Base-by-base conservation (phyloP, 208 protist genomes). In the Porcisia hertigi region DNA sequence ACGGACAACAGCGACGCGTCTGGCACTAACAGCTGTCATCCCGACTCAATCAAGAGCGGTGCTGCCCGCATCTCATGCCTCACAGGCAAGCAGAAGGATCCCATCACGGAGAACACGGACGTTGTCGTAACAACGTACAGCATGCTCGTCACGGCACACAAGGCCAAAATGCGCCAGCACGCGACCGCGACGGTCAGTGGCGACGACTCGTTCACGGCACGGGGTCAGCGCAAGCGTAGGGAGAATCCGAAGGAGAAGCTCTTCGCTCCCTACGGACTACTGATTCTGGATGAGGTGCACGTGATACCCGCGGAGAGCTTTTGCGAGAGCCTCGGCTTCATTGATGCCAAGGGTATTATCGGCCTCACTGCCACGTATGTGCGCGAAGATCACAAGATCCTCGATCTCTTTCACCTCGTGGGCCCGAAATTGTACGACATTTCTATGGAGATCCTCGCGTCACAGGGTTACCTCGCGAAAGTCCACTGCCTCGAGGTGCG, bases 391-490 rank as follows among this genome's bases (percentile, higher is more conserved):
- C 88, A 98, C 55, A 98, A 97, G 71, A 99, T 99, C 71, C 83
- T 92, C 18, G 98, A 99, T 81, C 84, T 99, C 1, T 98, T 99
- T 66, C 98, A 98, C 83, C 89, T 99, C 8, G 99, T 99, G 60
- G 99, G 99, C 2, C 99, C 99, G 18, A 99, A 99, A 82, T 87
- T 99, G 52, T 99, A 98, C 85, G 98, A 99, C 64, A 97, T 99
- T 0, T 99, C 99, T 63, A 99, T 99, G 99, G 96, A 99, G 59
- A 96, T 99, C 69, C 88, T 99, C 8, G 89, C 94, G 53, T 84
- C 77, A 55, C 86, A 93, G 64, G 99, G 99, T 14, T 98, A 97
- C 76, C 90, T 99, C 36, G 99, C 99, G 3, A 94, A 94, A 53
- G 99, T 99, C 6, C 92, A 98, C 79, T 99, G 99, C 82, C 85